phyloP scores from a whole-genome alignment of 2,329 filamentous ascomycete species.

The Hymenoscyphus repandus region DNA sequence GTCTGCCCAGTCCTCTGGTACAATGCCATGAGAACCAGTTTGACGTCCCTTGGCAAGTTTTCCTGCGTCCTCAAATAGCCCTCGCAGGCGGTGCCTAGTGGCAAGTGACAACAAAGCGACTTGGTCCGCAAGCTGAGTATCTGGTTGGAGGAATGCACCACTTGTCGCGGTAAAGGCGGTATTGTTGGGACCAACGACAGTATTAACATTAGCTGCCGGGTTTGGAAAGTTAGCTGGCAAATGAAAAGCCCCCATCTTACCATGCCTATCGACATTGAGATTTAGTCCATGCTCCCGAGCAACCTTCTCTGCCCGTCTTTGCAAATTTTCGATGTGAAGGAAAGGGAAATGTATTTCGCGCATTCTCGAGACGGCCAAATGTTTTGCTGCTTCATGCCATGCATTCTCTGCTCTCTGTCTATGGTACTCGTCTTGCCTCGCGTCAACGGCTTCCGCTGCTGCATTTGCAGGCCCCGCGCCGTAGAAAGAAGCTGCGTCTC shows the following conservation, averaged over 20 bases:
- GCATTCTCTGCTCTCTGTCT: constrained; percentile 60
- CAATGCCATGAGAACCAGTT: constrained; percentile 70
- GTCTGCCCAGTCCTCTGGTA: constrained; percentile 71
- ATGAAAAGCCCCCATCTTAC: constrained; percentile 39
- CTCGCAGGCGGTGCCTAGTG: constrained; percentile 71
- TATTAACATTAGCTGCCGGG: constrained; percentile 44
- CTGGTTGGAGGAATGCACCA: constrained; percentile 68
- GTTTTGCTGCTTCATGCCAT: constrained; percentile 58
- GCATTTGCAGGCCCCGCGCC: constrained; percentile 63
- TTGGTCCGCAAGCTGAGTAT: constrained; percentile 74
- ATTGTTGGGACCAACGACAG: constrained; percentile 54
- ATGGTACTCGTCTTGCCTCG: constrained; percentile 57
- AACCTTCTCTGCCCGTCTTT: constrained; percentile 48
- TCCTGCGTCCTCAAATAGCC: constrained; percentile 72
- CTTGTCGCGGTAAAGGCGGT: constrained; percentile 57
- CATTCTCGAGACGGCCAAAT: constrained; percentile 49
- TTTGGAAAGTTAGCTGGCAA: constrained; percentile 26
- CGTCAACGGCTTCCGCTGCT: constrained; percentile 41
- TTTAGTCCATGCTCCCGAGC: constrained; percentile 52
- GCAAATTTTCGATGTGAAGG: constrained; percentile 26
- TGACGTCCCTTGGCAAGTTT: constrained; percentile 66
- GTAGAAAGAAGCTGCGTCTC: constrained; percentile 54
- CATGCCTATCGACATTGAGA: constrained; percentile 52
- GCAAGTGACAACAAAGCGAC: constrained; percentile 77
- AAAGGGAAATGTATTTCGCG: constrained; percentile 54